Conservation (phyloP, 106 monocot species). For the Amphibolis antarctica region DNA sequence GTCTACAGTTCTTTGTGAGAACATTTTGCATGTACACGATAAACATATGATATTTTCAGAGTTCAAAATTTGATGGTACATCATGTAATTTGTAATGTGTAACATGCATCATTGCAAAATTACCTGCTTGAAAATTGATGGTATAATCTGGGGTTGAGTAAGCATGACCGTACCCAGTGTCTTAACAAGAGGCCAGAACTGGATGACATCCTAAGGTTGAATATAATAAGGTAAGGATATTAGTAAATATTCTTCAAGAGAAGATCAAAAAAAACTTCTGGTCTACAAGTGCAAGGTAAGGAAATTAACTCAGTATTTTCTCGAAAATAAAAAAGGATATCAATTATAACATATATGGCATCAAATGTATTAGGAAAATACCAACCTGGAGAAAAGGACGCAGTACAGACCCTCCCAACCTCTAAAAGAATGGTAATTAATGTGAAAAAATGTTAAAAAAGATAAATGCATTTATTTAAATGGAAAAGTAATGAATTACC, state of each 20-base stretch:
- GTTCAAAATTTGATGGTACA: too few species aligned
- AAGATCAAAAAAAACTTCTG: not conserved
- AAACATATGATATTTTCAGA: too few species aligned
- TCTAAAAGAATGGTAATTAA: slow-evolving; percentile 27
- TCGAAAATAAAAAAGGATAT: not conserved
- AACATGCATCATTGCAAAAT: too few species aligned
- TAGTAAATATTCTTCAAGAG: not conserved
- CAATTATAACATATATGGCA: not conserved
- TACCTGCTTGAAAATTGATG: slow-evolving; percentile 91
- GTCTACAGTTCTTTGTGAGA: too few species aligned
- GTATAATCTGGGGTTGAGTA: slow-evolving; percentile 50
- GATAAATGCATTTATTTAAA: not conserved
- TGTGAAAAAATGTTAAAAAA: not conserved
- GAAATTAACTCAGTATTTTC: not conserved
- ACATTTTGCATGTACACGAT: too few species aligned
- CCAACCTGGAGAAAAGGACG: slow-evolving; percentile 88
- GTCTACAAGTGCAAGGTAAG: not conserved
- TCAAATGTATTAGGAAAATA: not conserved
- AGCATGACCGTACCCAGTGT: slow-evolving; percentile 76
- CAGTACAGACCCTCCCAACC: slow-evolving; percentile 67
- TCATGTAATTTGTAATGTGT: too few species aligned
- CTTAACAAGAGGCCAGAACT: slow-evolving; percentile 82
- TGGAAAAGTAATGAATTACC: slow-evolving; percentile 20
- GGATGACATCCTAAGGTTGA: slow-evolving; percentile 78
- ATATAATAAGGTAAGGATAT: not conserved